Base-by-base conservation (phyloP, 73 alveolate species). In the Durusdinium trenchii region DNA sequence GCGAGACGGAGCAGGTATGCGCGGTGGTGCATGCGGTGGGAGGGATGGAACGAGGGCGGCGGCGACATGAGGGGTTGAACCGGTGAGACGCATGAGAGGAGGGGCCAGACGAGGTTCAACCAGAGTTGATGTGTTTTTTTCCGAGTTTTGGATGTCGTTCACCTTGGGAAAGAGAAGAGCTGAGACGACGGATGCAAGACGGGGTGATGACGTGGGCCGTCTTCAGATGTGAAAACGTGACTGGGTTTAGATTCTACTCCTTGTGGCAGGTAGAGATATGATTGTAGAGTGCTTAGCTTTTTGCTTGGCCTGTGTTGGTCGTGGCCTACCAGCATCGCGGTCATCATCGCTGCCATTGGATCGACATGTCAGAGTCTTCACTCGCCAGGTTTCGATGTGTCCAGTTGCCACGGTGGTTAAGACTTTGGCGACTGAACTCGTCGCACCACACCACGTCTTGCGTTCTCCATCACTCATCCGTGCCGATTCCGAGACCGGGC, bases 1-100 rank as follows among this genome's bases (percentile, higher is more conserved):
- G 97, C 32, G 97, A 91, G 87, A 91, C 97, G 14, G 97, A 91
- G 57, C 97, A 91, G 97, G 97, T 45, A 48, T 40, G 67, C 23
- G 43, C 64, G 1, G 60, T 23, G 45, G 81, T n/a, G 42, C 81
- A 30, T 67, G 81, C 16, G 81, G 81, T 60, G 18, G 73, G 30
- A 23, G 73, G 30, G 73, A 60, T 23, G 32, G 12, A 57, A 16
- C 32, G 73, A 60, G 18, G 73, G 73, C 18, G 3, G 18, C 73
- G n/a, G 18, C n/a, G 73, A 60, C 30, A 60, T 60, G 73, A 23
- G 73, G 30, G 30, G 30, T 23, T 12, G 12, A 60, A 23, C 73
- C 3, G 30, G 18, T 60, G 18, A 23, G 18, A 23, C 32, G 69
- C 32, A 16, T 57, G 12, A 23, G 69, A 12, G 12, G 12, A 57